Percentiles rank a stretch among this genome's conserved stretches.
These are phyloP conservation scores for Fusarium napiforme DNA, from an alignment of 2,329 filamentous ascomycete genomes.

Conservation along the genomic window DNA sequence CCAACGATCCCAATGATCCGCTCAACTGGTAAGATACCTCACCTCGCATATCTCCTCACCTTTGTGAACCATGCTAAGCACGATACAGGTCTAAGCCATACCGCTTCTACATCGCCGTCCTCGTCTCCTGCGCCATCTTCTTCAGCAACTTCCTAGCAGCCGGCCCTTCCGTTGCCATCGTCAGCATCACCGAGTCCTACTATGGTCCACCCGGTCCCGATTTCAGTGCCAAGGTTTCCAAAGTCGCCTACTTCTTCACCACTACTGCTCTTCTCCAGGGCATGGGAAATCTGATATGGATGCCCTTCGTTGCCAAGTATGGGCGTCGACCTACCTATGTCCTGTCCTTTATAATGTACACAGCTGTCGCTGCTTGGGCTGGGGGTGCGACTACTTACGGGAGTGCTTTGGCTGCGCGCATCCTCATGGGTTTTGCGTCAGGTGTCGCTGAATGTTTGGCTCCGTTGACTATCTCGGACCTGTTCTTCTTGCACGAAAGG, in stretches of 20 bases:
- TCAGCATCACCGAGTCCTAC: constrained; percentile 59
- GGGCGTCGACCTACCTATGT: constrained; percentile 58
- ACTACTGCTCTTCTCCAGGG: constrained; percentile 56
- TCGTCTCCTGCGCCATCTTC: constrained; percentile 64
- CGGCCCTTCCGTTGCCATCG: constrained; percentile 63
- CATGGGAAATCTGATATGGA: constrained; percentile 57
- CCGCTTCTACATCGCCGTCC: constrained; percentile 60
- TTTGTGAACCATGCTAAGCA: fast-evolving
- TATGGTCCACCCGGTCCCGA: constrained; percentile 52
- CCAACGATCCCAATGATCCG: constrained; percentile 44
- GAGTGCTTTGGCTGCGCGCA: constrained; percentile 58
- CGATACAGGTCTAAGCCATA: constrained; percentile 54
- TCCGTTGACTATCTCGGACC: background rate
- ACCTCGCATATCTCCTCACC: fast-evolving
- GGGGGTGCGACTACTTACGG: constrained; percentile 56
- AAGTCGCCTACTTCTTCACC: constrained; percentile 64
- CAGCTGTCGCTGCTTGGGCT: constrained; percentile 54
- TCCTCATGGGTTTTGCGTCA: constrained; percentile 63
- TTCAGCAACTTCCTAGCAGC: constrained; percentile 68
- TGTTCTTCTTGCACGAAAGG: constrained; percentile 51
- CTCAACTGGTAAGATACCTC: background rate
- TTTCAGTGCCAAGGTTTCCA: constrained; percentile 50
- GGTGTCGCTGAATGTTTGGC: constrained; percentile 53
- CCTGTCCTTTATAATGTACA: constrained; percentile 56
- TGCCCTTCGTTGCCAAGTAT: constrained; percentile 58